Evolutionary conservation across 345 rosid genomes (phyloP).

Genomic region (Eucalyptus tenuipes): DNA sequence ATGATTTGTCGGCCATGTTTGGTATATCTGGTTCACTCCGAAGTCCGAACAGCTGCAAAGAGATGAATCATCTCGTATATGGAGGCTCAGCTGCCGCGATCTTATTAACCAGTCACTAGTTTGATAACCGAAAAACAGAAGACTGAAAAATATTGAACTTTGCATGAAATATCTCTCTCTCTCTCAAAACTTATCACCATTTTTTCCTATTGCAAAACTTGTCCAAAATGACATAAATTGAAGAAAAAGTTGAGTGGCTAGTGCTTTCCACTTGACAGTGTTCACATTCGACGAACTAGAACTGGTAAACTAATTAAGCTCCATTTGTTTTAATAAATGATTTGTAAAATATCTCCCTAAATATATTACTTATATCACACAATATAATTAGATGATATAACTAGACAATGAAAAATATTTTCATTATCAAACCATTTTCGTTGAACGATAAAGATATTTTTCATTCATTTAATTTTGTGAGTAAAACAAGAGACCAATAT

Average conservation of each 20-base stretch:
- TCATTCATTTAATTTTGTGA: not conserved
- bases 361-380: accelerated
- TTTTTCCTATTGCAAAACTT: not conserved
- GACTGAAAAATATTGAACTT: not conserved
- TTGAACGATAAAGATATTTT: no score
- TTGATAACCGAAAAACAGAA: not conserved
- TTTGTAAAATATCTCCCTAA: no score
- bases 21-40: not conserved
- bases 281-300: not conserved
- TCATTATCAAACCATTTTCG: no score
- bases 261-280: not conserved
- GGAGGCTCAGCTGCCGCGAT: not conserved
- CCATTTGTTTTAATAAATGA: no score
- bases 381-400: no score
- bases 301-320: not conserved
- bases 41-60: not conserved
- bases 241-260: not conserved
- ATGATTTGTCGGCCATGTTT: not conserved
- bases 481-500: not conserved
- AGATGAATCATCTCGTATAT: not conserved
- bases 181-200: not conserved
- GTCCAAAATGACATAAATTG: not conserved
- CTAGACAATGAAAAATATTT: no score
- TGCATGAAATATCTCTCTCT: not conserved
- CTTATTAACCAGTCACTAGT: not conserved